Base-by-base conservation (phyloP, 768 basidiomycete species). In the Naganishia onofrii region DNA sequence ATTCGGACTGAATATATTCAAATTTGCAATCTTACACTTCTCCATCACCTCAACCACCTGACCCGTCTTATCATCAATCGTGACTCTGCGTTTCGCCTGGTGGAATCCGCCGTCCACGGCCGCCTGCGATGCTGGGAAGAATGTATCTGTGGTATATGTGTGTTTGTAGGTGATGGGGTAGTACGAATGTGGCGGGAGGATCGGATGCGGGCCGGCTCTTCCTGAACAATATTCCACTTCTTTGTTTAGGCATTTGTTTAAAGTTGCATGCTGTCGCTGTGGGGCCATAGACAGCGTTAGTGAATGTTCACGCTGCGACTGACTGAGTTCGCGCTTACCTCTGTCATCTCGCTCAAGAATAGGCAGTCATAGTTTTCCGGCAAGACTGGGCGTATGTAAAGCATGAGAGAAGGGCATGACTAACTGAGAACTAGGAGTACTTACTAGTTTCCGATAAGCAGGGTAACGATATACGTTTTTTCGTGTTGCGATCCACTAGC, bases 1-100 rank as follows among this genome's bases (percentile, higher is more conserved):
- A 77, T 90, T 90, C 9, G 95, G 95, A 76, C 87, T 87, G 79
- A 86, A 89, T 31, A 99, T 85, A 79, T 99, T 91, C 76, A 99
- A 82, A 80, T 95, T 88, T 7, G 89, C 93, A 28, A 99, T 82
- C 57, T 93, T 85, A 19, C 89, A 83, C 81, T 99, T 98, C 73
- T 86, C 85, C 80, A 91, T 86, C 75, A 87, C 85, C 74, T 89
- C 89, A 23, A 86, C 71, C 28, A 92, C 86, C n/a, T 82, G 79
- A 3, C 85, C 85, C 0, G 87, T 88, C 79, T 88, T 90, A 75
- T 90, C 89, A 76, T 95, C 88, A 38, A 87, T 85, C 51, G 92
- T 93, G 6, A 98, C 90, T 42, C 95, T 88, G 56, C 93, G 84
- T 78, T 91, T 93, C 0, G 85, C 85, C 8, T 81, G 75, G 38